Evolutionary conservation across 768 basidiomycete species (phyloP), one percentile per base, ranked within the genome.

Genomic region (Suillus ampliporus): DNA sequence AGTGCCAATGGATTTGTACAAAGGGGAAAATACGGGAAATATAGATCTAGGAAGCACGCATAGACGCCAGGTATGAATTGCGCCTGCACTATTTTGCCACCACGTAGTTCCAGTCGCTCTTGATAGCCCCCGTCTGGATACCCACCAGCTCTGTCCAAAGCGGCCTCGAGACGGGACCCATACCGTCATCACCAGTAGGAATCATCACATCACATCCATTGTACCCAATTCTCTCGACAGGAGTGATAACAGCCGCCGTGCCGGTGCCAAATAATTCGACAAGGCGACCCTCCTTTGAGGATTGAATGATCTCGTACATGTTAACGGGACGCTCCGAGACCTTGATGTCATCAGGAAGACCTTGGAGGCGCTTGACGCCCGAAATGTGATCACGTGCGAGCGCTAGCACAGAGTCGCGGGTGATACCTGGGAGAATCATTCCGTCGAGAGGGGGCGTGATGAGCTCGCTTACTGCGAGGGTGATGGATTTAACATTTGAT

Each of bases 91-190:
- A 74, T 53, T 76, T 68, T 34, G 64, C 47, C 5, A 83, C 84
- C 11, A 82, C 72, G 34, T 91, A 87, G 71, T 87, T 91, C 94
- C 94, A 97, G 31, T 89, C 86, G 72, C 91, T 91, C 47, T 84
- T 78, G 60, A 94, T 87, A 65, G 78, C 76, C 5, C 94, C 94
- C 65, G 86, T 89, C 76, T 97, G 94, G 61, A 92, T 87, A 6
- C 79, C 84, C 10, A 79, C 77, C 3, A 88, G 79, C 63, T 82
- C 76, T 57, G 78, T 78, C 73, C 84, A 79, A 31, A 87, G 74
- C 2, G 80, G 79, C 58, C 76, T 75, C 37, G 86, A 82, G 43
- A 80, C 83, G 0, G 88, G 87, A 0, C 94, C 94, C 86, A 95
- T 87, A 0, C 93, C 94, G 64, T 86, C 89, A 59, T 77, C 74